phyloP scores from a whole-genome alignment of 805 yeast species.

The Kuraishia piskuri region DNA sequence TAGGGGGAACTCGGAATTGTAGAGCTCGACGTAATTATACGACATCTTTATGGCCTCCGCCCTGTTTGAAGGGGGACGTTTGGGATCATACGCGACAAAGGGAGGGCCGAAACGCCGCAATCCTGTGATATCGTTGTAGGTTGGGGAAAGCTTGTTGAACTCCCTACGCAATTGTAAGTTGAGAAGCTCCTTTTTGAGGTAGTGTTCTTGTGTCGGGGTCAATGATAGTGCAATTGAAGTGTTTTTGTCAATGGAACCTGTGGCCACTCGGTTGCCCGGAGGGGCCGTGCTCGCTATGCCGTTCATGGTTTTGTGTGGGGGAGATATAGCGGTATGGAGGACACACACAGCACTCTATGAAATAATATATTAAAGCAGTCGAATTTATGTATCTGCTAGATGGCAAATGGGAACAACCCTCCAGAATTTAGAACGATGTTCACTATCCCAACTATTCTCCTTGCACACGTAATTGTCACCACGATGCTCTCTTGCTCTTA shows the following conservation, averaged over 20 bases:
- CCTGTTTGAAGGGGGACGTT: constrained; percentile 14
- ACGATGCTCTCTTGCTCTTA: not conserved
- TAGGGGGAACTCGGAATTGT: constrained; percentile 49
- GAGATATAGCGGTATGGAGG: too few species aligned
- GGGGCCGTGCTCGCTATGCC: not conserved
- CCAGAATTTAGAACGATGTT: too few species aligned
- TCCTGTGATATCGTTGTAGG: constrained; percentile 46
- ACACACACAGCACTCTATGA: too few species aligned
- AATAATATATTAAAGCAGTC: too few species aligned
- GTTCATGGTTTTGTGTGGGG: too few species aligned
- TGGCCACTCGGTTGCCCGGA: not conserved
- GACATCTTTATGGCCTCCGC: constrained; percentile 12
- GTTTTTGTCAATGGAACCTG: not conserved
- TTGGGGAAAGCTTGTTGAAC: constrained; percentile 37
- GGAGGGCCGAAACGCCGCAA: constrained; percentile 73
- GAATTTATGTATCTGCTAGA: too few species aligned
- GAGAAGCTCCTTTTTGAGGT: constrained; percentile 74
- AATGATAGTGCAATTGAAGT: constrained; percentile 13
- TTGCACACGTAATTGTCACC: not conserved
- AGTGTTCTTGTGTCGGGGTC: constrained; percentile 72
- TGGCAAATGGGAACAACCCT: too few species aligned
- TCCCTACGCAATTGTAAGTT: constrained; percentile 56
- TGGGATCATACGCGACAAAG: constrained; percentile 43
- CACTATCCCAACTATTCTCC: not conserved
- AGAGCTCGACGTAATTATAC: constrained; percentile 11